Percentiles rank a stretch among this genome's conserved stretches.
Conservation (phyloP, 2,329 filamentous ascomycete species). For the Drechmeria coniospora region DNA sequence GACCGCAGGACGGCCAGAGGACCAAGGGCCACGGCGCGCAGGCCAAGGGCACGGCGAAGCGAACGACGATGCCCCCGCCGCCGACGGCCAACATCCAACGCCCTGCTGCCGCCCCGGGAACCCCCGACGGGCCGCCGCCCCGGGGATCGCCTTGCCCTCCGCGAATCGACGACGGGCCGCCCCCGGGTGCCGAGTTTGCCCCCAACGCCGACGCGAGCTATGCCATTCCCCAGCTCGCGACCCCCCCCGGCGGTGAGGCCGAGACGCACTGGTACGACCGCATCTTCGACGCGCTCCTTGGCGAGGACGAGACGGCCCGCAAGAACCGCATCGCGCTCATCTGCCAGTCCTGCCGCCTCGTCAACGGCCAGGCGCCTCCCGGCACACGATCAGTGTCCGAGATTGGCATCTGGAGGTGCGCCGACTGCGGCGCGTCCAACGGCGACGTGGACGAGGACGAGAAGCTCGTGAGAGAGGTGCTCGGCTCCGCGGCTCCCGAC, state of each 20-base stretch:
- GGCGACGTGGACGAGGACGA: constrained; percentile 62
- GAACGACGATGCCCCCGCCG: constrained; percentile 40
- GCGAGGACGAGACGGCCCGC: constrained; percentile 83
- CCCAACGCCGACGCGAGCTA: constrained; percentile 41
- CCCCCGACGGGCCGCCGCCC: not conserved
- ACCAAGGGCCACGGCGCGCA: constrained; percentile 3
- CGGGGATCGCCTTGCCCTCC: no score
- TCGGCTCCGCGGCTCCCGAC: constrained; percentile 15
- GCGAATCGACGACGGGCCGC: constrained; percentile 13
- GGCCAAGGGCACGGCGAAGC: constrained; percentile 10
- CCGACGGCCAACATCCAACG: constrained; percentile 47
- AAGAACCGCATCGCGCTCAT: constrained; percentile 86
- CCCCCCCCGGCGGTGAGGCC: constrained; percentile 9
- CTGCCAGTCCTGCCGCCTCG: constrained; percentile 65
- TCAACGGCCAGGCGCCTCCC: constrained; percentile 91
- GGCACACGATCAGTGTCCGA: constrained; percentile 65
- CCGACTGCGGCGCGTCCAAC: constrained; percentile 68
- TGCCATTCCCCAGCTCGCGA: constrained; percentile 7
- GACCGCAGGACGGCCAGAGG: no score
- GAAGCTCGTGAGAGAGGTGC: constrained; percentile 53
- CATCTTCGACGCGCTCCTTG: constrained; percentile 78
- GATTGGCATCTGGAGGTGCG: constrained; percentile 76
- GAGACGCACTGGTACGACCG: constrained; percentile 81
- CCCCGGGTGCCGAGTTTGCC: constrained; percentile 50
- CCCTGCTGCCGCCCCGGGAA: constrained; percentile 10